Evolutionary conservation across 139 green algal genomes (phyloP).

Genomic region (Chlorella sp.): DNA sequence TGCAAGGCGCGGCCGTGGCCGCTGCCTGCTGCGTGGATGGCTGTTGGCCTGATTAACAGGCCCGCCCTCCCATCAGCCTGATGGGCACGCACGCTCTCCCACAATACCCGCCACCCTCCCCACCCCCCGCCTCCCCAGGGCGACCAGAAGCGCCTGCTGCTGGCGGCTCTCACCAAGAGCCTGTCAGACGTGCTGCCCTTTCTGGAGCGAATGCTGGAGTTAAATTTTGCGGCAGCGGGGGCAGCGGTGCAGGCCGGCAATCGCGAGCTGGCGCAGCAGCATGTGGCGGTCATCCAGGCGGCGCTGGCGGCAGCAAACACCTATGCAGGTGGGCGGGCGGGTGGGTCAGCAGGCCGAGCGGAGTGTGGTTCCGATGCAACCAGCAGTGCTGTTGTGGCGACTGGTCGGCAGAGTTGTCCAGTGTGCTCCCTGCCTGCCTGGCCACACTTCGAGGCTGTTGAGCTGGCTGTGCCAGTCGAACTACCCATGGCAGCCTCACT

Average conservation of each 20-base stretch:
- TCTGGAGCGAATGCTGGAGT: conserved; percentile 53
- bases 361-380: no score
- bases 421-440: no score
- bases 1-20: no score
- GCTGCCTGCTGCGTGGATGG: no score
- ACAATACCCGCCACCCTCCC: background rate
- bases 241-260: conserved; percentile 34
- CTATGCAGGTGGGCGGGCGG: conserved; percentile 30
- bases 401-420: no score
- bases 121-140: background rate
- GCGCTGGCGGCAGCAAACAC: conserved; percentile 46
- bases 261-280: conserved; percentile 29
- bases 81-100: no score
- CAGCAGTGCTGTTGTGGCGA: background rate
- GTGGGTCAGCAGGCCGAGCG: no score
- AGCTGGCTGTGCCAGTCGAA: no score
- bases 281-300: conserved; percentile 61
- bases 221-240: conserved; percentile 32
- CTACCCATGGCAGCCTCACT: no score
- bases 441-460: no score
- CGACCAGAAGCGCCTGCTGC: conserved; percentile 65
- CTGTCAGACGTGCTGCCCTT: conserved; percentile 69
- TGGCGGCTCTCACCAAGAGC: conserved; percentile 60
- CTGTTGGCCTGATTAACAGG: no score
- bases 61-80: no score